A percentile compares a stretch with the other conserved stretches of the same genome.
phyloP scores from a whole-genome alignment of 1,284 basidiomycete genomes.

The Trametes versicolor region DNA sequence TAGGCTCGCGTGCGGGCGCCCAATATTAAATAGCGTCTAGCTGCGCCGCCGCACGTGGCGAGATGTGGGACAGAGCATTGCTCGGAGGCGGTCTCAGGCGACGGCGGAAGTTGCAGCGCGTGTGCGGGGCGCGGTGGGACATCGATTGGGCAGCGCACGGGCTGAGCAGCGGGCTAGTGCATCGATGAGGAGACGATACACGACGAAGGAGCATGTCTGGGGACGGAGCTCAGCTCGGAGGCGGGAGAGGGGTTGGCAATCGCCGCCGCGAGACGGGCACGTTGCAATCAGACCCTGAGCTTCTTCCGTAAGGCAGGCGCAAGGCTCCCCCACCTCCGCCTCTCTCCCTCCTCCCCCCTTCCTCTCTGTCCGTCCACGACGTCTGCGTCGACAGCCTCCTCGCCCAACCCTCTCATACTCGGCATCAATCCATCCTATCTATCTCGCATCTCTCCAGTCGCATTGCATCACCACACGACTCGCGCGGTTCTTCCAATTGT shows the following conservation, averaged over 20 bases:
- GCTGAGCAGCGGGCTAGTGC: neutral
- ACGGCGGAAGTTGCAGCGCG: neutral
- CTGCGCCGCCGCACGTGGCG: constrained; percentile 20
- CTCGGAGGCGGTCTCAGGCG: constrained; percentile 11
- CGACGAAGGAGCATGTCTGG: constrained; percentile 25
- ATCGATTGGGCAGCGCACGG: constrained; percentile 20
- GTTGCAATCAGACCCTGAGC: constrained; percentile 76
- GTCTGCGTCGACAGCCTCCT: constrained; percentile 17
- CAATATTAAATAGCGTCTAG: constrained; percentile 7
- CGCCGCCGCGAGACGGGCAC: constrained; percentile 68
- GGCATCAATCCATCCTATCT: constrained; percentile 39
- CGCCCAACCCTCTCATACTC: constrained; percentile 14
- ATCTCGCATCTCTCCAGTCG: constrained; percentile 42
- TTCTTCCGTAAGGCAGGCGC: constrained; percentile 55
- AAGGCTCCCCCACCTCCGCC: constrained; percentile 55
- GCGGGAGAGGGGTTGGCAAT: constrained; percentile 36
- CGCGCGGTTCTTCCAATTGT: constrained; percentile 55
- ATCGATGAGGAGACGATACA: constrained; percentile 36
- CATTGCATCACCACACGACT: constrained; percentile 57
- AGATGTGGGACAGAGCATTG: constrained; percentile 19
- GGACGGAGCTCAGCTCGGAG: constrained; percentile 2
- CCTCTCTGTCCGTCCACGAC: constrained; percentile 50
- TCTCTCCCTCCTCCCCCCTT: constrained; percentile 44
- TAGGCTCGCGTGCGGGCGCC: neutral
- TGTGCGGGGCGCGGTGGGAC: constrained; percentile 10